Evolutionary conservation across 257 asterid genomes (phyloP).

Genomic region (Penstemon newberryi): DNA sequence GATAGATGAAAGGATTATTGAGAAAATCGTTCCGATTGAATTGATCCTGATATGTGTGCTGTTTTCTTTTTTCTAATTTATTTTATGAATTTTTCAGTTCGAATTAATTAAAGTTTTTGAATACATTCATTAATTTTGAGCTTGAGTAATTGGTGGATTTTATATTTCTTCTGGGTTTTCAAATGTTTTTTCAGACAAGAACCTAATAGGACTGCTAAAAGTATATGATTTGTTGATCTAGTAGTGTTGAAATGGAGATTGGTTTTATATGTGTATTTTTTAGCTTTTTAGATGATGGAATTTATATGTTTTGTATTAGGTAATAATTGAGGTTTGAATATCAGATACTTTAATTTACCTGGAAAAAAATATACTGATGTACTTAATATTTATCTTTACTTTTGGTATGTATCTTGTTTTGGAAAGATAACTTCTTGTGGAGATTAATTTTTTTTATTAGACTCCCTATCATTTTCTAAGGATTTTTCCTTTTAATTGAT

Average conservation of each 20-base stretch:
- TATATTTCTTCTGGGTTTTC: background rate
- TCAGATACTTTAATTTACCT: background rate
- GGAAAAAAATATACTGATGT: background rate
- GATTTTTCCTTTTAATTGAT: background rate
- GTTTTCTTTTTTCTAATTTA: background rate
- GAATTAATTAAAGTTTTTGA: background rate
- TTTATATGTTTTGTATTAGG: background rate
- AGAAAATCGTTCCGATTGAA: background rate
- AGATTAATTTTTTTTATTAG: conserved; percentile 9
- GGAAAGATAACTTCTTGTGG: conserved; percentile 5
- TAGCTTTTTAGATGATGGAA: background rate
- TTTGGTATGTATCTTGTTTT: background rate
- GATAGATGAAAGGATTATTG: background rate
- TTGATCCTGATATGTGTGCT: conserved; percentile 3
- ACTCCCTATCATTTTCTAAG: background rate
- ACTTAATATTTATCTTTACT: background rate
- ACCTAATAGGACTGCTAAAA: conserved; percentile 8
- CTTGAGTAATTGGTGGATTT: conserved; percentile 6
- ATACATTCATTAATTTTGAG: background rate
- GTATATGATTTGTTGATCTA: background rate
- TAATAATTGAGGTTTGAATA: background rate
- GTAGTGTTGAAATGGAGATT: background rate
- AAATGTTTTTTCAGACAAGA: background rate
- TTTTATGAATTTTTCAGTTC: background rate
- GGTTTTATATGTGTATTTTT: background rate